A percentile compares a stretch with the other conserved stretches of the same genome.
Conservation (phyloP, 495 filamentous ascomycete species). For the Aspergillus wentii region DNA sequence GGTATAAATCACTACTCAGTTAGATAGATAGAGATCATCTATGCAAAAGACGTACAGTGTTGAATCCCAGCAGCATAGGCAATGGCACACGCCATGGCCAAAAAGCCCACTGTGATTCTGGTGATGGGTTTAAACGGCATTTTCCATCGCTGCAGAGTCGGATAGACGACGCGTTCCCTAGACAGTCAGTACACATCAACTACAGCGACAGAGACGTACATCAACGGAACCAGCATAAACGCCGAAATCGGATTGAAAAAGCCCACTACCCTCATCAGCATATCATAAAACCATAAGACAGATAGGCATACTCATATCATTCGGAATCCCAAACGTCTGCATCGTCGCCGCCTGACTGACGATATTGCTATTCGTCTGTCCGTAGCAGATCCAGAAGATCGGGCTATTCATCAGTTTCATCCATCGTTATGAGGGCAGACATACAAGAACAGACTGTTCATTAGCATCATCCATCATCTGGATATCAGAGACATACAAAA, state of each 20-base stretch:
- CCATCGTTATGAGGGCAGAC: background rate
- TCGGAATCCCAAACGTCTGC: conserved; percentile 57
- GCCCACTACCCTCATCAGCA: conserved; percentile 7
- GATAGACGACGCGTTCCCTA: conserved; percentile 48
- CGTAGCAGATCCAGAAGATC: conserved; percentile 51
- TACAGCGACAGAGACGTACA: conserved; percentile 34
- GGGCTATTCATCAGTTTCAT: conserved; percentile 22
- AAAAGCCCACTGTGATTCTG: conserved; percentile 44
- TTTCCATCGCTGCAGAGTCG: conserved; percentile 24
- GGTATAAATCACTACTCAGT: background rate
- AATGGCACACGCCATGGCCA: conserved; percentile 35
- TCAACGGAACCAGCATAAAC: conserved; percentile 58
- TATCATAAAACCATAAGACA: no score
- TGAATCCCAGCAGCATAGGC: conserved; percentile 44
- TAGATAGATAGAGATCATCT: background rate
- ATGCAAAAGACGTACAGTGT: conserved; percentile 10
- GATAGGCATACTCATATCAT: conserved; percentile 60
- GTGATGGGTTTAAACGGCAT: conserved; percentile 43
- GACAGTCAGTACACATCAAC: conserved; percentile 42
- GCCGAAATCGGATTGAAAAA: background rate
- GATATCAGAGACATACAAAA: conserved; percentile 34
- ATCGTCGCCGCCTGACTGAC: conserved; percentile 59
- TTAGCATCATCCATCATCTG: no score
- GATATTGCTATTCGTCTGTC: conserved; percentile 50
- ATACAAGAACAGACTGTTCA: background rate